These are phyloP conservation scores for Adansonia digitata DNA, from an alignment of 345 rosid species.

Conservation along the genomic window DNA sequence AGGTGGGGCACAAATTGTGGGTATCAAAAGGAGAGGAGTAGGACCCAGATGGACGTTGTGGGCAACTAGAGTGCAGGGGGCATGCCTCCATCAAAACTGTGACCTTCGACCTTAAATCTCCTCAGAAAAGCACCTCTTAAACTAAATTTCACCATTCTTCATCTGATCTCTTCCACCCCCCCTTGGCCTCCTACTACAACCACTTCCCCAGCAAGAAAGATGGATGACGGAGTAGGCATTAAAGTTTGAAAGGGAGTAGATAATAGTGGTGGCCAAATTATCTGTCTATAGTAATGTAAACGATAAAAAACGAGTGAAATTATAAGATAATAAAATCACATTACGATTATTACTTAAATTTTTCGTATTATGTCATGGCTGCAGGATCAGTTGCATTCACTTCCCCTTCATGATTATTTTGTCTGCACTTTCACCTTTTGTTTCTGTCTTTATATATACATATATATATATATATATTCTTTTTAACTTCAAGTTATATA, in stretches of 20 bases:
- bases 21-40: neutral
- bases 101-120: constrained; percentile 72
- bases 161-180: neutral
- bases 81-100: constrained; percentile 55
- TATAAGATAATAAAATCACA: too few species aligned
- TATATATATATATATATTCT: too few species aligned
- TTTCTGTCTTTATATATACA: neutral
- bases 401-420: neutral
- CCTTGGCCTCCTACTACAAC: too few species aligned
- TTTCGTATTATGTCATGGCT: neutral
- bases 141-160: constrained; percentile 14
- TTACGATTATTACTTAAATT: too few species aligned
- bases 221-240: too few species aligned
- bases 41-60: constrained; percentile 23
- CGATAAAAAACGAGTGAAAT: too few species aligned
- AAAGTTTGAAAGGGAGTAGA: neutral
- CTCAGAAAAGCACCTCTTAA: constrained; percentile 39
- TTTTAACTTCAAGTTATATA: neutral
- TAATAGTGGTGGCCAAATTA: too few species aligned
- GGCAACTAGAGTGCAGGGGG: constrained; percentile 45
- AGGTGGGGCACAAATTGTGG: neutral
- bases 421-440: neutral
- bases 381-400: neutral
- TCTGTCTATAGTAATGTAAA: too few species aligned
- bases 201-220: too few species aligned